Evolutionary conservation across 352 stramenopile species (phyloP).

Genomic region (Phytophthora idaei): DNA sequence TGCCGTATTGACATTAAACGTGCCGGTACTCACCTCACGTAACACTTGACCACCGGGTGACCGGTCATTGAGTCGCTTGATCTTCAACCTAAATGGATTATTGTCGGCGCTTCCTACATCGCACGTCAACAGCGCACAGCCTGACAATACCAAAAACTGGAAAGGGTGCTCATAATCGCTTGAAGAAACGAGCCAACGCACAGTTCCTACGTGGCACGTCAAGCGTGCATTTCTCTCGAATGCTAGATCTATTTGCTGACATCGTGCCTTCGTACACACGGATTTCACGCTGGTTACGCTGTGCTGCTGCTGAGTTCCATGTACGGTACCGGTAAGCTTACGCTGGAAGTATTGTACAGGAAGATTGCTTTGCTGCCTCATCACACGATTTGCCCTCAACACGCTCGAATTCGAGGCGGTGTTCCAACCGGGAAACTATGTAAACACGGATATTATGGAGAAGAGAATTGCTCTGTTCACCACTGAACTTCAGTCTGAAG

Average conservation of each 20-base stretch:
- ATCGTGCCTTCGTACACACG: not conserved
- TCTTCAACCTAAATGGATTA: slow-evolving; percentile 5
- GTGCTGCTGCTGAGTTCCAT: not conserved
- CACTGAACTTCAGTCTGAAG: not conserved
- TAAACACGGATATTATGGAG: slow-evolving; percentile 6
- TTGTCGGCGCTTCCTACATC: not conserved
- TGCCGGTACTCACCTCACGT: too few relatives aligned
- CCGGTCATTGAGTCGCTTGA: slow-evolving; percentile 4
- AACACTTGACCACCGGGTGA: not conserved
- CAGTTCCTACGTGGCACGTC: not conserved
- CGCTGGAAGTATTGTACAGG: not conserved
- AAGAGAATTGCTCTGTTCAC: slow-evolving; percentile 6
- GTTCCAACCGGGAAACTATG: slow-evolving; percentile 1
- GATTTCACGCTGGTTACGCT: not conserved
- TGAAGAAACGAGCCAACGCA: not conserved
- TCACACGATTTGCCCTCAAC: slow-evolving; percentile 5
- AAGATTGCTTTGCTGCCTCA: not conserved
- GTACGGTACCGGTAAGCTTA: too few relatives aligned
- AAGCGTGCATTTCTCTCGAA: not conserved
- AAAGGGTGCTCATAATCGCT: not conserved
- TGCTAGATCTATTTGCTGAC: not conserved
- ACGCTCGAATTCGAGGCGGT: not conserved
- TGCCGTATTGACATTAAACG: too few relatives aligned
- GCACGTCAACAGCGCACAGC: slow-evolving; percentile 5
- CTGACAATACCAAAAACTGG: not conserved